Evolutionary conservation across 2,329 filamentous ascomycete genomes (phyloP).

Genomic region (Curvularia verruculosa): DNA sequence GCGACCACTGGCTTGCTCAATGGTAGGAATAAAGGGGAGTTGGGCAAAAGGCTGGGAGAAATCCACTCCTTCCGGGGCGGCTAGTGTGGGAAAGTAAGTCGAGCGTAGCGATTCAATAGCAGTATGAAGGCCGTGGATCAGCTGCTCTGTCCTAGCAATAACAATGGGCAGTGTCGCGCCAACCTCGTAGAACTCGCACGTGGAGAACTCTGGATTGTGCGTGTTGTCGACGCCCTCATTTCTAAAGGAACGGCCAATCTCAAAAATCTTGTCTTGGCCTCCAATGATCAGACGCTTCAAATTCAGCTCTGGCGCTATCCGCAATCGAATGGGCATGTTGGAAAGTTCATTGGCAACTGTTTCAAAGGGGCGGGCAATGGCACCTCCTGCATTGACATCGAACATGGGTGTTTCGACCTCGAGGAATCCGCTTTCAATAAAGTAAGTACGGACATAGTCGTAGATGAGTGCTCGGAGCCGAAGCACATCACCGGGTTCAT

Average conservation of each 20-base stretch:
- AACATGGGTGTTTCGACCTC: conserved; percentile 93
- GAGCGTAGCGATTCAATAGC: conserved; percentile 55
- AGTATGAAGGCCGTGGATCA: conserved; percentile 59
- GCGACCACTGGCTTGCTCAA: conserved; percentile 71
- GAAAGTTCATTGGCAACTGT: conserved; percentile 79
- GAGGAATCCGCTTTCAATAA: conserved; percentile 74
- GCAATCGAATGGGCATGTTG: conserved; percentile 72
- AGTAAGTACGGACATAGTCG: conserved; percentile 73
- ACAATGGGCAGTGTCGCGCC: conserved; percentile 78
- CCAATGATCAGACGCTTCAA: conserved; percentile 90
- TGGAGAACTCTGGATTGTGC: conserved; percentile 97
- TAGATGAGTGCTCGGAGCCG: conserved; percentile 76
- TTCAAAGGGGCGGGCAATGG: conserved; percentile 82
- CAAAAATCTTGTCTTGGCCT: conserved; percentile 86
- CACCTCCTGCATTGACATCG: conserved; percentile 81
- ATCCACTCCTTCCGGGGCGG: conserved; percentile 56
- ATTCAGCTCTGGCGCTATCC: conserved; percentile 94
- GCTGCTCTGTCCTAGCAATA: conserved; percentile 74
- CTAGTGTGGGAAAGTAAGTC: conserved; percentile 38
- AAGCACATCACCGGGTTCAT: conserved; percentile 69
- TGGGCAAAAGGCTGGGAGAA: conserved; percentile 66
- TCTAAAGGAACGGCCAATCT: conserved; percentile 89
- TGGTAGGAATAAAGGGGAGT: conserved; percentile 80
- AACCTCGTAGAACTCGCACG: conserved; percentile 94
- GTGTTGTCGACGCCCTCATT: conserved; percentile 78